A percentile compares a stretch with the other conserved stretches of the same genome.
phyloP scores from a whole-genome alignment of 2,329 filamentous ascomycete species.

The Annulohypoxylon truncatum region DNA sequence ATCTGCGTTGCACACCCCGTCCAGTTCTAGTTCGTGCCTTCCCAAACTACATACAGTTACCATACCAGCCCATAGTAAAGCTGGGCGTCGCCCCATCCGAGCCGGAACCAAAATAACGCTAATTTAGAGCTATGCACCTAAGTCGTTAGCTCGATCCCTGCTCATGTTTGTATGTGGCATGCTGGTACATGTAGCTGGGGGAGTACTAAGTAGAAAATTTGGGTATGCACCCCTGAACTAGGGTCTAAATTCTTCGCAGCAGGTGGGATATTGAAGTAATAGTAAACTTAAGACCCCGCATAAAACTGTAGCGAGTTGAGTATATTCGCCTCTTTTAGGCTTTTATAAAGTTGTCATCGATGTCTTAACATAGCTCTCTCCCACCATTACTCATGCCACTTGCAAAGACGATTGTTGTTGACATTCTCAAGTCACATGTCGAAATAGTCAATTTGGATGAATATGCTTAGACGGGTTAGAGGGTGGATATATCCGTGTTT shows the following conservation, averaged over 20 bases:
- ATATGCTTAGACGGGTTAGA: not conserved
- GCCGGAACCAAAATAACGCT: slow-evolving; percentile 21
- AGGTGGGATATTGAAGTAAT: slow-evolving; percentile 4
- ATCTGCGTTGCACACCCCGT: not conserved
- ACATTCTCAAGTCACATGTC: not conserved
- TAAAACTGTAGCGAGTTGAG: not conserved
- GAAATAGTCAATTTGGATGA: not conserved
- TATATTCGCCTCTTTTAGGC: not conserved
- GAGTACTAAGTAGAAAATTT: slow-evolving; percentile 6
- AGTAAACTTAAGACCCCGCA: slow-evolving; percentile 2
- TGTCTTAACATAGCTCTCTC: not conserved
- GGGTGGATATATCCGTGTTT: slow-evolving; percentile 26
- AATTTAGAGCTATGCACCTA: slow-evolving; percentile 25
- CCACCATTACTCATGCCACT: not conserved
- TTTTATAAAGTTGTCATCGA: not conserved
- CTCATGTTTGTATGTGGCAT: not conserved
- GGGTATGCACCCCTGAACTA: slow-evolving; percentile 35
- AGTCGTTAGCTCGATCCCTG: slow-evolving; percentile 21
- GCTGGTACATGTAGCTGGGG: not conserved
- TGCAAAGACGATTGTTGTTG: not conserved
- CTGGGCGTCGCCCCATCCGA: slow-evolving; percentile 28
- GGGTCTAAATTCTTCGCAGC: slow-evolving; percentile 24
- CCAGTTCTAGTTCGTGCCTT: not conserved
- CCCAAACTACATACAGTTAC: not conserved
- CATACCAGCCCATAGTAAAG: not conserved